These are phyloP conservation scores for Coemansia sp. DNA, from an alignment of 192 early-diverging fungal genomes.

Conservation along the genomic window DNA sequence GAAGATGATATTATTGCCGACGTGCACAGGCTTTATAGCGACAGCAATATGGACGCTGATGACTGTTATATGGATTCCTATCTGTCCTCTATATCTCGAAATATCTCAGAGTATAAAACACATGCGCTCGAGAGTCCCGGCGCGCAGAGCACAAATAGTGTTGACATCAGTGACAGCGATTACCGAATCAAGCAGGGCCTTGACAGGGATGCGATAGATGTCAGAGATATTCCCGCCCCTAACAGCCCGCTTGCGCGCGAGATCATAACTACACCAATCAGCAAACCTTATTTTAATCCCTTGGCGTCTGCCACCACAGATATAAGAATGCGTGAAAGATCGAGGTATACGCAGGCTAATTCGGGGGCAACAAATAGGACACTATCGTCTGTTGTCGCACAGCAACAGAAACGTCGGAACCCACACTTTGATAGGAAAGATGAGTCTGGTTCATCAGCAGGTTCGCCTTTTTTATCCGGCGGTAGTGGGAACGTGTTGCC, in stretches of 20 bases:
- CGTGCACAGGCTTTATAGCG: constrained; percentile 10
- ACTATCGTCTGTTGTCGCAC: not conserved
- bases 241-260: constrained; percentile 6
- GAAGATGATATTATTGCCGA: constrained; percentile 2
- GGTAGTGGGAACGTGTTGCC: not conserved
- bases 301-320: not conserved
- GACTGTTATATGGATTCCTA: constrained; percentile 28
- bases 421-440: not conserved
- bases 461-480: not conserved
- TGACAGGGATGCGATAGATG: constrained; percentile 11
- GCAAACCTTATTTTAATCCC: not conserved
- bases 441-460: not conserved
- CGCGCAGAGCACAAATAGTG: constrained; percentile 29
- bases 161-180: constrained; percentile 50
- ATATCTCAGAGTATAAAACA: constrained; percentile 22
- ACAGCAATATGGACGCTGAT: constrained; percentile 28
- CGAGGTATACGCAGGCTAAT: too few species aligned
- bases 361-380: not conserved
- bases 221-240: constrained; percentile 2
- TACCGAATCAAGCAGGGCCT: constrained; percentile 28
- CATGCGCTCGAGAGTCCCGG: constrained; percentile 25
- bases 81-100: constrained; percentile 39
- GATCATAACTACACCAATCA: not conserved
- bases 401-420: not conserved
- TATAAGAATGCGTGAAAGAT: not conserved